Conservation (phyloP, 139 green algal genomes). For the Micromonas pusilla region DNA sequence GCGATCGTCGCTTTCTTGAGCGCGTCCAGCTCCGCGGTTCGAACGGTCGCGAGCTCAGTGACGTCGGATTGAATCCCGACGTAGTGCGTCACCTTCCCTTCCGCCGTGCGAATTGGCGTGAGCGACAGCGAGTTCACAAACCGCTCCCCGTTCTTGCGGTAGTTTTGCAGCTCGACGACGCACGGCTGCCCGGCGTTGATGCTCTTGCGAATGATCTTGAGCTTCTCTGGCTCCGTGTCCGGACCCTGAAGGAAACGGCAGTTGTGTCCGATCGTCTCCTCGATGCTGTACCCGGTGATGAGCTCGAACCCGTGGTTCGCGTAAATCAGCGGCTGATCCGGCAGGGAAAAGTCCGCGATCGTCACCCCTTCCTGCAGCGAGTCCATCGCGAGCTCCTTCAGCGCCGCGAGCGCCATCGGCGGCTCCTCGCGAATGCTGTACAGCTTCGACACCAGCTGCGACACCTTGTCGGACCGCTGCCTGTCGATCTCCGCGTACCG, state of each 20-base stretch:
- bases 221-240: constrained; percentile 80
- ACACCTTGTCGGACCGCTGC: background rate
- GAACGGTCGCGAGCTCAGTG: constrained; percentile 62
- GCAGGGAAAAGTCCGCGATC: constrained; percentile 58
- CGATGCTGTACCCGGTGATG: constrained; percentile 84
- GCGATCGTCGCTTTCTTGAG: constrained; percentile 37
- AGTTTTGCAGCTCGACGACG: constrained; percentile 87
- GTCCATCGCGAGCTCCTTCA: constrained; percentile 71
- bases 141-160: constrained; percentile 57
- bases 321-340: constrained; percentile 34
- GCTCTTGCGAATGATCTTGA: constrained; percentile 67
- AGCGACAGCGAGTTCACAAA: constrained; percentile 97
- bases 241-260: constrained; percentile 96
- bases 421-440: background rate
- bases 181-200: constrained; percentile 37
- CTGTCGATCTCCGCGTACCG: background rate
- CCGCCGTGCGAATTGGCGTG: constrained; percentile 67
- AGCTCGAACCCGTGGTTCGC: constrained; percentile 56
- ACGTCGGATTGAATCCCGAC: constrained; percentile 79
- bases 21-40: constrained; percentile 33
- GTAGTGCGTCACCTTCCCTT: constrained; percentile 61
- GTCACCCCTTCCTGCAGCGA: constrained; percentile 66
- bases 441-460: background rate
- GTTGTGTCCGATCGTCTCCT: constrained; percentile 91
- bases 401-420: constrained; percentile 33